phyloP scores from a whole-genome alignment of 257 asterid species.

The Schizonepeta tenuifolia region DNA sequence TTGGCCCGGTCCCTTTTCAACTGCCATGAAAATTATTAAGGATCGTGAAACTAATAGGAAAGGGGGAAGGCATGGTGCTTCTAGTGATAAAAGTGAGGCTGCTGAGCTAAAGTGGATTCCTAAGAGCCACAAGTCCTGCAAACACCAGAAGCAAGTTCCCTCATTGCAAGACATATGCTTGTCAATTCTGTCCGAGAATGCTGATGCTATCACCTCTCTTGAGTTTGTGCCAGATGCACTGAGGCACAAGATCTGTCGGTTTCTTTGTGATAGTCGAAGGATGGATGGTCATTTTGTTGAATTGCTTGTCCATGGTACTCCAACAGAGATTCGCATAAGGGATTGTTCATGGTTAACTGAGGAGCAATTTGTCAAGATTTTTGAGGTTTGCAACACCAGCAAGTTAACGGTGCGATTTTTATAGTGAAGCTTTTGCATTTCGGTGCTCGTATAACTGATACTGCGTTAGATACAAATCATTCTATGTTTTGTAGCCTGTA shows the following conservation, averaged over 20 bases:
- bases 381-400: constrained; percentile 59
- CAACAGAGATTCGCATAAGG: constrained; percentile 77
- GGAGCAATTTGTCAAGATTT: constrained; percentile 58
- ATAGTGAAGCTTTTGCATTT: constrained; percentile 11
- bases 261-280: constrained; percentile 70
- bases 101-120: constrained; percentile 67
- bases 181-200: constrained; percentile 66
- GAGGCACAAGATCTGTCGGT: constrained; percentile 71
- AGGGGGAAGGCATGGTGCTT: constrained; percentile 36
- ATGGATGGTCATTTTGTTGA: constrained; percentile 68
- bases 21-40: constrained; percentile 79
- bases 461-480: background rate
- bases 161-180: constrained; percentile 75
- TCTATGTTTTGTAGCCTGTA: no score
- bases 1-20: constrained; percentile 98
- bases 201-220: constrained; percentile 81
- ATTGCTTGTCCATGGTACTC: constrained; percentile 68
- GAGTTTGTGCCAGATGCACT: constrained; percentile 79
- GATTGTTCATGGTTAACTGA: constrained; percentile 95
- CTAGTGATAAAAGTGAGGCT: constrained; percentile 39
- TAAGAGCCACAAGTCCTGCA: constrained; percentile 42
- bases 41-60: constrained; percentile 56
- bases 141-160: constrained; percentile 50
- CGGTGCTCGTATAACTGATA: constrained; percentile 13
- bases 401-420: constrained; percentile 59